Base-by-base conservation (phyloP, 805 yeast species). In the Cyberlindnera suaveolens region DNA sequence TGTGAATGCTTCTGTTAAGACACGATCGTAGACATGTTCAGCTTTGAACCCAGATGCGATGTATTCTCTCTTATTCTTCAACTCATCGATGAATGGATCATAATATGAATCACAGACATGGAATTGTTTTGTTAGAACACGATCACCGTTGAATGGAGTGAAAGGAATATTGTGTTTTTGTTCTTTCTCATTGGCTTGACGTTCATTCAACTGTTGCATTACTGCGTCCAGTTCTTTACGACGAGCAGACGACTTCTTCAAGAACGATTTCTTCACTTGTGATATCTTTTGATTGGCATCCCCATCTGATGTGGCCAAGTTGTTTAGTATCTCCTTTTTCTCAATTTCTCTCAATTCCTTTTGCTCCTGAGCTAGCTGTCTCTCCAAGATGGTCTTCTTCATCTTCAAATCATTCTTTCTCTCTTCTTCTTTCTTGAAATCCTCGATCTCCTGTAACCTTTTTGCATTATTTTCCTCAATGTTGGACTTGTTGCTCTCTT, bases 81-180 rank as follows among this genome's bases (percentile, higher is more conserved):
- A 56, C 49, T 73, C 71, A 51, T 75, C 65, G 64, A 80, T 68
- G 43, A 76, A 73, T 17, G 91, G 87, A 59, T 85, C 93, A 44
- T 70, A 71, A 58, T 83, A 84, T 17, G 62, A 58, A 14, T 65
- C 67, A 30, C 58, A 55, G 16, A 80, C 63, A 10, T 62, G 66
- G 63, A 78, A 89, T 26, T 74, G 70, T 42, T 71, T 70, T 19
- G 68, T 63, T 7, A 67, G 47, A 45, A 83, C 81, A 47, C 93
- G 72, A 64, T 91, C 98, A 36, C 97, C 97, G 57, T 82, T 80
- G 65, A 91, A 91, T 8, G 98, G 98, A 10, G 98, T 89, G 62
- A 90, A 91, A 15, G 98, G 98, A 6, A 73, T 67, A 14, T 59
- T 55, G 29, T 38, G 40, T 48, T 46, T 36, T 18, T 35, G 27